Evolutionary conservation across 495 filamentous ascomycete species (phyloP), one percentile per base, ranked within the genome.

Genomic region (Aspergillus baeticus): DNA sequence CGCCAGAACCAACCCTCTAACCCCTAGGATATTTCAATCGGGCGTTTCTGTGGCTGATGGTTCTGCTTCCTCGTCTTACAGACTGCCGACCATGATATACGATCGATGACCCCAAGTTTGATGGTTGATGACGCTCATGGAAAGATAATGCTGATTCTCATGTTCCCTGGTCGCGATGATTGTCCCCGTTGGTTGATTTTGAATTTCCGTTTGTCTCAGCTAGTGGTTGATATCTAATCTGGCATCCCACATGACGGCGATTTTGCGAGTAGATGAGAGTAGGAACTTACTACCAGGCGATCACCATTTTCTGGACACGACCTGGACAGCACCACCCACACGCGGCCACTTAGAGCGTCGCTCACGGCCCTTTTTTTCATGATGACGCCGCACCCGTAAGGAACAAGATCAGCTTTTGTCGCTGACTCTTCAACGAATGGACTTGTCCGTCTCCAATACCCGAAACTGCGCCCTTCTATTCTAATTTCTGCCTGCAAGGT

Each of bases 151-250:
- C 36, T 54, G 44, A 39, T 55, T 34, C 45, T 43, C 31, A 34
- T 43, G 54, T 38, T 57, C 36, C 41, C 26, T 49, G 51, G 31
- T 55, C 47, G 45, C 45, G 10, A 55, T 42, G 51, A 55, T 51
- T 36, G 21, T 39, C 57, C 47, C 23, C 34, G 41, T 56, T 38
- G 33, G 47, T 48, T 42, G 37, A 38, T 10, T 50, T 56, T 43
- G 36, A 13, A 37, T 48, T 55, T 41, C 35, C n/a, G 23, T 49
- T 26, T 50, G 35, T 23, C 36, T 42, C 45, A 57, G 54, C 45
- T 57, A 57, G 54, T 57, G 54, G 54, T 57, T 57, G 54, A 50
- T 20, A 57, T 57, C 54, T 50, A 57, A 57, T 57, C 45, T 57
- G 54, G 45, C 54, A 57, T 50, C 38, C 29, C 44, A 36, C 15